phyloP scores from a whole-genome alignment of 2,329 filamentous ascomycete genomes.

The Lasiodiplodia sp. region DNA sequence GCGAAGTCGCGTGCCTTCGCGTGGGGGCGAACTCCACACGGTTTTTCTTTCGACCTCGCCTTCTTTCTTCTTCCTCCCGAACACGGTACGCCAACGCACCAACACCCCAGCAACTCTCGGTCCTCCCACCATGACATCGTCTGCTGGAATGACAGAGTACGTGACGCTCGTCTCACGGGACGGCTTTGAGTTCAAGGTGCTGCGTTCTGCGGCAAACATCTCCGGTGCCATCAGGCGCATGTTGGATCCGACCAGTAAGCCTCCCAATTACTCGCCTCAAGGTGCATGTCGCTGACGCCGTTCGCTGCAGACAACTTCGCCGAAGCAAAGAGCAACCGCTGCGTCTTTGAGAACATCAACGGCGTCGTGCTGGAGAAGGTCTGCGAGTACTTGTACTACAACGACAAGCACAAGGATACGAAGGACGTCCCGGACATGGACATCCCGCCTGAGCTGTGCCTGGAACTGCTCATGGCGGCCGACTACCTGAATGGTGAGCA shows the following conservation, averaged over 20 bases:
- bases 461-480: constrained; percentile 79
- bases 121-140: constrained; percentile 12
- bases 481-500: constrained; percentile 71
- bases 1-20: constrained; percentile 27
- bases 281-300: not conserved
- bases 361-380: constrained; percentile 79
- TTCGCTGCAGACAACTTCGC: constrained; percentile 63
- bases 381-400: constrained; percentile 84
- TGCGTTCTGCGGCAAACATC: constrained; percentile 73
- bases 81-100: constrained; percentile 1
- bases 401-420: constrained; percentile 73
- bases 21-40: constrained; percentile 10
- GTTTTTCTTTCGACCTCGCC: constrained; percentile 1
- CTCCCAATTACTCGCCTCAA: not conserved
- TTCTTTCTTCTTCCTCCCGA: not conserved
- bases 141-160: constrained; percentile 63
- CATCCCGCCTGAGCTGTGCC: constrained; percentile 77
- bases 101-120: not conserved
- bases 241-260: constrained; percentile 70
- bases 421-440: constrained; percentile 83
- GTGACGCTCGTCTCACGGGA: constrained; percentile 79
- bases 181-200: constrained; percentile 77
- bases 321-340: constrained; percentile 70
- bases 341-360: constrained; percentile 75
- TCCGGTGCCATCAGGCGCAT: constrained; percentile 78